Conservation (phyloP, 1,139 yeast genomes). For the Saccharomyces pastorianus region DNA sequence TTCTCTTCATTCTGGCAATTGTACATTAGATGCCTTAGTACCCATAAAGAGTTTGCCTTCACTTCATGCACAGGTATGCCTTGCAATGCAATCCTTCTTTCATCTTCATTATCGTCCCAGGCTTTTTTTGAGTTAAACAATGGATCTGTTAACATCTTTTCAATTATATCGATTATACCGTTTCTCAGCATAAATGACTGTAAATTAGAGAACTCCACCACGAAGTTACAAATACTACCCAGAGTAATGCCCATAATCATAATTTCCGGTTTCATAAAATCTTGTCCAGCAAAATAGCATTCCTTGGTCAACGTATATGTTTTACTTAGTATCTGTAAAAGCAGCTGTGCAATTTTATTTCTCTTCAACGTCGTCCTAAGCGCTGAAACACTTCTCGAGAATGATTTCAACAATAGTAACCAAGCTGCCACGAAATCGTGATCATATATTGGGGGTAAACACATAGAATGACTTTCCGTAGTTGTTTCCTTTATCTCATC, state of each 20-base stretch:
- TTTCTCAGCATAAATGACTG: constrained; percentile 49
- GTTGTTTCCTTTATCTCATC: constrained; percentile 6
- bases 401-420: constrained; percentile 47
- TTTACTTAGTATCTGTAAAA: constrained; percentile 37
- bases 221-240: constrained; percentile 67
- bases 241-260: constrained; percentile 46
- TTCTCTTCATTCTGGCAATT: constrained; percentile 36
- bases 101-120: constrained; percentile 6
- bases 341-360: constrained; percentile 43
- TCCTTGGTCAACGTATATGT: constrained; percentile 20
- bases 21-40: constrained; percentile 47
- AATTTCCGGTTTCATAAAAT: constrained; percentile 31
- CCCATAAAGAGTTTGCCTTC: constrained; percentile 46
- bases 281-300: constrained; percentile 24
- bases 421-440: constrained; percentile 22
- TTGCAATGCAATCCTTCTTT: constrained; percentile 8
- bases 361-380: constrained; percentile 63
- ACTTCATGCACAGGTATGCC: constrained; percentile 28
- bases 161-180: constrained; percentile 45
- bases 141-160: constrained; percentile 31
- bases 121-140: constrained; percentile 27
- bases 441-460: constrained; percentile 24
- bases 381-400: constrained; percentile 65
- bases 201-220: constrained; percentile 72
- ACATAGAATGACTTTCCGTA: background rate